Evolutionary conservation across 106 monocot species (phyloP), one percentile per base, ranked within the genome.

Genomic region (Triglochin maritima): DNA sequence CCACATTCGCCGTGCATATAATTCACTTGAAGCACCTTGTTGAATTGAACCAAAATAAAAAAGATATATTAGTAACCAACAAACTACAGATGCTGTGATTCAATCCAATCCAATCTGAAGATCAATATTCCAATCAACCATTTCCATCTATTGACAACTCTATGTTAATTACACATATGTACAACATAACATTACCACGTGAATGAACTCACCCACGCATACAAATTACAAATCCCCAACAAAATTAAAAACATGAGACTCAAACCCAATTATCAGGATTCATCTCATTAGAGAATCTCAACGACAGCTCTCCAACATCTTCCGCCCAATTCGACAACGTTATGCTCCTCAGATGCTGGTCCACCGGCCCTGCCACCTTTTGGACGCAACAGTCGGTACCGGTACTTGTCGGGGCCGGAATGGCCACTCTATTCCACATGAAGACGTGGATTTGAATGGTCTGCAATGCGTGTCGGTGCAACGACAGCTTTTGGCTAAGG

Each of bases 401-500:
- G 43, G 17, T 4, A 43, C 53, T 7, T 43, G 61, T 16, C 5
- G 60, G 8, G 41, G 29, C 16, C 60, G 59, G 17, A 16, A 12
- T 13, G 67, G 60, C 59, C 7, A 17, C 7, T 64, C 51, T 68
- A 10, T 76, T 69, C 69, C 69, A 76, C 70, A 77, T 56, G 55
- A 77, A 57, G 56, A 77, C 17, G 70, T 77, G 70, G 57, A 77
- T 63, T 46, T 49, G 63, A 16, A 77, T 77, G 7, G 76, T 63
- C 48, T 49, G 15, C 56, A 77, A 57, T 47, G 77, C 77, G 64
- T 77, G 71, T 45, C 70, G 71, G 64, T 71, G 77, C 13, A 77
- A 64, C n/a, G 77, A 77, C 17, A 77, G 64, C 64, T 69, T 77
- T 42, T 70, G 77, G 57, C 77, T 77, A 48, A 77, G 52, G 13